phyloP scores from a whole-genome alignment of 2,329 filamentous ascomycete species.

The Ramularia endophylla region DNA sequence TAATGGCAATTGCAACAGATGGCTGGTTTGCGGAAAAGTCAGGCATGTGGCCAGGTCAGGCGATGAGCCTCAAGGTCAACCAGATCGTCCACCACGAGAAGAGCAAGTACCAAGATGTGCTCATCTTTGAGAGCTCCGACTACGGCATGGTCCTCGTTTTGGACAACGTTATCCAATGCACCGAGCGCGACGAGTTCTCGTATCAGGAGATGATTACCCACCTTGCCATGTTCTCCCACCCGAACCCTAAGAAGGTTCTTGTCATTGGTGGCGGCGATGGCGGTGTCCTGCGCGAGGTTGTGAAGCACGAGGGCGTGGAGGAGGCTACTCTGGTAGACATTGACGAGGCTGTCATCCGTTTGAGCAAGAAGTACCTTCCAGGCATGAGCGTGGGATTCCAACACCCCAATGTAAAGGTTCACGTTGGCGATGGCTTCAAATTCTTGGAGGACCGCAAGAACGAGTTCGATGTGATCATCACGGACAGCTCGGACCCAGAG shows the following conservation, averaged over 20 bases:
- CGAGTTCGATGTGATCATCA: conserved; percentile 98
- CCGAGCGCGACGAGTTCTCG: conserved; percentile 97
- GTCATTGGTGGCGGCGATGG: conserved; percentile 98
- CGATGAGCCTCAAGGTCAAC: conserved; percentile 97
- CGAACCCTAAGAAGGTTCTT: conserved; percentile 95
- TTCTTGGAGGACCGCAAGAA: conserved; percentile 96
- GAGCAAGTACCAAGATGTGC: conserved; percentile 97
- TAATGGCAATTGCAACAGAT: conserved; percentile 52
- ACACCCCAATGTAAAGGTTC: conserved; percentile 87
- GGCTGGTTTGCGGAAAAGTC: conserved; percentile 99
- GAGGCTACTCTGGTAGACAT: conserved; percentile 97
- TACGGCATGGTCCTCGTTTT: conserved; percentile 94
- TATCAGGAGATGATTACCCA: conserved; percentile 99
- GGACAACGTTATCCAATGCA: conserved; percentile 98
- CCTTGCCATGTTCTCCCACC: conserved; percentile 97
- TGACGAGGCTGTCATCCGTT: conserved; percentile 96
- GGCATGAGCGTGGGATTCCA: conserved; percentile 86
- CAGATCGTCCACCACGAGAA: conserved; percentile 99
- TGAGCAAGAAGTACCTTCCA: conserved; percentile 97
- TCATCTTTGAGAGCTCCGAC: conserved; percentile 97
- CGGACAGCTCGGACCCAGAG: conserved; percentile 95
- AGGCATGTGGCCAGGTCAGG: conserved; percentile 98
- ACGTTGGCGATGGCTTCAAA: conserved; percentile 97
- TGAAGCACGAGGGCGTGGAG: conserved; percentile 98
- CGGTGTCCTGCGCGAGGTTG: conserved; percentile 93